Evolutionary conservation across 305 asterid species (phyloP), one percentile per base, ranked within the genome.

Genomic region (Fraxinus sp.): DNA sequence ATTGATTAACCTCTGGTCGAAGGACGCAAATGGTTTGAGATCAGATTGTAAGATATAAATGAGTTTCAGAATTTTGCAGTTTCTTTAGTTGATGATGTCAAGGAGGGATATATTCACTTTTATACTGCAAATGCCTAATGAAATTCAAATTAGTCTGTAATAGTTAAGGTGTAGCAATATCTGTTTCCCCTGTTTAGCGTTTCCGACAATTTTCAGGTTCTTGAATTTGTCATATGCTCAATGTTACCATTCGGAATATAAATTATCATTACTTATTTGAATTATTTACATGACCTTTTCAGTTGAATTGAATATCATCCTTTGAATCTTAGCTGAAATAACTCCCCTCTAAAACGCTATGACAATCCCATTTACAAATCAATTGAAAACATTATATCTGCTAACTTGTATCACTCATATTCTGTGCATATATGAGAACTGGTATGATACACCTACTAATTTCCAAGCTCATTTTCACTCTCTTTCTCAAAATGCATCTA

Each of bases 351-450:
- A 9, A 9, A 24, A 26, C 7, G 35, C 37, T 66, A 35, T 26
- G 35, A 66, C 37, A 66, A 66, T 26, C 74, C 74, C 37, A 66
- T 66, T 26, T 11, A 66, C 36, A 26, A 0, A 66, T 66, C 74
- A 66, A 66, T 28, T 66, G 36, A 66, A 26, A 62, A 71, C 84
- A 82, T 82, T 85, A 72, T 82, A 82, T 83, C 81, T 86, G 85
- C 74, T 71, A 79, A 83, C 41, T 81, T 84, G 76, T 81, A 81
- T 79, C 87, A 74, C 57, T 62, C 77, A 77, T 87, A 79, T 85
- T 83, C 80, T 83, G 64, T 86, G 77, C 57, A 43, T 72, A 83
- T 85, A 79, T 75, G 75, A 76, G 73, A 79, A 74, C 28, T 80
- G 62, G 79, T 83, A 77, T 55, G 82, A 71, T 74, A 79, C 79